A percentile compares a stretch with the other conserved stretches of the same genome.
Conservation (phyloP, 1,284 basidiomycete genomes). For the Leccinum pachyderme region DNA sequence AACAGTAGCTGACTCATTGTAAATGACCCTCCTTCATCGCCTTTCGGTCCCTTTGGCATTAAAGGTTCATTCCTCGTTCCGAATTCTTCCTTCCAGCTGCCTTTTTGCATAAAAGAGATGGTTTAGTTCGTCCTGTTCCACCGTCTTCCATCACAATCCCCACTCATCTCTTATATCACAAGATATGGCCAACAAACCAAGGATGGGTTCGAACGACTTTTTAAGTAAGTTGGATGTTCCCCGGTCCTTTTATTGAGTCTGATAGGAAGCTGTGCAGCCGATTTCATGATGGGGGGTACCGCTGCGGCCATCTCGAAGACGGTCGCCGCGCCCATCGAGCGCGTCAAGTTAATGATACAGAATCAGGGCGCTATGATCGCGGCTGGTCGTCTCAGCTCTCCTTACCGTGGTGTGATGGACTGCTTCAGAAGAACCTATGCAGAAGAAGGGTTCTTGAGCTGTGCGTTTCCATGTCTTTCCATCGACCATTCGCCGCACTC, state of each 20-base stretch:
- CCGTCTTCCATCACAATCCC: conserved; percentile 13
- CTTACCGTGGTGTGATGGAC: conserved; percentile 62
- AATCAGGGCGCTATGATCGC: conserved; percentile 61
- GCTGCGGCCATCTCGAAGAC: conserved; percentile 65
- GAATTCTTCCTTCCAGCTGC: conserved; percentile 15
- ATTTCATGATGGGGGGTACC: conserved; percentile 52
- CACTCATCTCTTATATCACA: conserved; percentile 20
- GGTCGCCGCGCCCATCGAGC: conserved; percentile 70
- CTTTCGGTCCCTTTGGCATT: not conserved
- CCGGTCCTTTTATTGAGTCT: not conserved
- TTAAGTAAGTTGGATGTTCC: conserved; percentile 14
- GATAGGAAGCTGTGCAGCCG: conserved; percentile 30
- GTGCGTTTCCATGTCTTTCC: conserved; percentile 27
- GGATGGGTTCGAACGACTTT: conserved; percentile 19
- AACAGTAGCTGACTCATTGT: not conserved
- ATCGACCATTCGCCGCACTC: conserved; percentile 4
- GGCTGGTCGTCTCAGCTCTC: conserved; percentile 51
- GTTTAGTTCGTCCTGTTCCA: not conserved
- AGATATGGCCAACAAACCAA: conserved; percentile 13
- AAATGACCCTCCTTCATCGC: not conserved
- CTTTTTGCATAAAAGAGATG: conserved; percentile 12
- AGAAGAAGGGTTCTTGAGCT: conserved; percentile 50
- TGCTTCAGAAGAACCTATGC: conserved; percentile 54
- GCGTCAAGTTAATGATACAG: conserved; percentile 69
- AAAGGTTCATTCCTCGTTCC: conserved; percentile 9